phyloP scores from a whole-genome alignment of 345 rosid species.

The Syzygium jambos region DNA sequence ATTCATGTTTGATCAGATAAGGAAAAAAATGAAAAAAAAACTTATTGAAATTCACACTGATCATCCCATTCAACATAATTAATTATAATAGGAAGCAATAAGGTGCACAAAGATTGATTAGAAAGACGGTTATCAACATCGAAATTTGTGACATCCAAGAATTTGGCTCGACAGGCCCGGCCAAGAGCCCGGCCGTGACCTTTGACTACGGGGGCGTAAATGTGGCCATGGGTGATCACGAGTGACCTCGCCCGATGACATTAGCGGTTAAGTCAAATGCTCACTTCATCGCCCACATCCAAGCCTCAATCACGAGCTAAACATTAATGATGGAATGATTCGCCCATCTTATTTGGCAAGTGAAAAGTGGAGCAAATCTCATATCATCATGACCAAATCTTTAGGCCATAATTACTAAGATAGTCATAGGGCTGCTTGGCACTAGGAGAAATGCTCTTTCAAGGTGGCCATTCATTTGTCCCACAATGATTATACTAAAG shows the following conservation, averaged over 20 bases:
- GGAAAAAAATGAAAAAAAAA: background rate
- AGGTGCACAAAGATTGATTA: background rate
- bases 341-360: background rate
- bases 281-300: background rate
- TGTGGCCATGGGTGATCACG: fast-evolving
- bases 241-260: background rate
- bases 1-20: background rate
- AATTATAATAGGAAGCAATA: too few relatives aligned
- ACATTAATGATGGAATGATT: background rate
- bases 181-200: background rate
- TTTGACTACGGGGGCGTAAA: background rate
- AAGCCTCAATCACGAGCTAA: background rate
- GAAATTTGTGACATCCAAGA: background rate
- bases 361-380: background rate
- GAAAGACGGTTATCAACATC: too few relatives aligned
- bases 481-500: background rate
- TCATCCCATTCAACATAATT: background rate
- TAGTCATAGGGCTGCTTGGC: background rate
- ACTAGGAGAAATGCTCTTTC: background rate
- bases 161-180: background rate
- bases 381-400: background rate
- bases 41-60: too few relatives aligned
- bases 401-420: background rate
- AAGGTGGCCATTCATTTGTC: background rate
- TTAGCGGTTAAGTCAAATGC: background rate